Evolutionary conservation across 208 protist genomes (phyloP), one percentile per base, ranked within the genome.

Genomic region (Porcisia hertigi): DNA sequence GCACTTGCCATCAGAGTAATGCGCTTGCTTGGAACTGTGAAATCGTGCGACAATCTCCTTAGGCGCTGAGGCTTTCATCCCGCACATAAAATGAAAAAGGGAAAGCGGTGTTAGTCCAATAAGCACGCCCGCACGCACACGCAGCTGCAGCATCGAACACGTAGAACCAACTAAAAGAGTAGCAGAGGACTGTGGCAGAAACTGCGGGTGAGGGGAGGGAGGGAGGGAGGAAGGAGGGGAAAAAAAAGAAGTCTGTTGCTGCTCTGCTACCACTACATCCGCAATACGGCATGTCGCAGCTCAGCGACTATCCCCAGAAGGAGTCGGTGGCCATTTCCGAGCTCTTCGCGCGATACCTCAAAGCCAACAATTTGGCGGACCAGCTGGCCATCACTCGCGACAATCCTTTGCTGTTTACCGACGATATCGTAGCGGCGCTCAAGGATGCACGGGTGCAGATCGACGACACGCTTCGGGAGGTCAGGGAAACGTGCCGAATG

Each of bases 401-500:
- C 12, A 57, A 90, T 67, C 62, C 81, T 8, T 30, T 30, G 11
- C 52, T 92, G 23, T 85, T 85, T 39, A 34, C 73, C 0, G 62
- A 74, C 0, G 84, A 84, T 14, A 69, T 94, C 23, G 60, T 90
- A 20, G 74, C 41, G n/a, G 86, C 84, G 2, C 81, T 96, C 11
- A 52, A 66, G 39, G 82, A 84, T 3, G 89, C 87, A 0, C 70
- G 69, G 1, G 49, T 14, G 55, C 73, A 86, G 73, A 69, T 96
- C 12, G 30, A 57, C 12, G 72, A 70, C 11, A 76, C 86, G 8
- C 62, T 83, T 23, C 59, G 75, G 12, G 84, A 93, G 69, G 79
- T 85, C 4, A 57, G 58, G 16, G 84, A 89, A 36, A 79, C 80
- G 16, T 88, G 76, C 54, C 69, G 75, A 23, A 67, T 75, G 25